phyloP scores from a whole-genome alignment of 495 filamentous ascomycete species.

The Xylaria cubensis region DNA sequence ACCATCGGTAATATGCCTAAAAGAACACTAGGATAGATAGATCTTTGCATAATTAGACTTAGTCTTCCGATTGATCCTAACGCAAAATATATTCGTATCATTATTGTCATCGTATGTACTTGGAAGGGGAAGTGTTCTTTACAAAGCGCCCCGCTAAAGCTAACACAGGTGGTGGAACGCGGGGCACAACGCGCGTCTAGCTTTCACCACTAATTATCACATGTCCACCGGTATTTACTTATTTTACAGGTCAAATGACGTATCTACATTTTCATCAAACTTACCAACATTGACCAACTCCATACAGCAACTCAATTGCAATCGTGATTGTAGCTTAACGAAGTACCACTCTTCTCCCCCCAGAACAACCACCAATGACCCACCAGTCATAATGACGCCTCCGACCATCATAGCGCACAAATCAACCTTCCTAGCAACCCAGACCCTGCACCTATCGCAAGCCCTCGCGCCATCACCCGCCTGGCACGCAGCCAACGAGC shows the following conservation, averaged over 20 bases:
- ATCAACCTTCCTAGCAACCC: constrained; percentile 65
- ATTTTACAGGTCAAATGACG: not conserved
- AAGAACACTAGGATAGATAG: too few relatives aligned
- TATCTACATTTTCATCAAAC: not conserved
- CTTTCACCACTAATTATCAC: not conserved
- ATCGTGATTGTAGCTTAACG: not conserved
- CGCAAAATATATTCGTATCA: too few relatives aligned
- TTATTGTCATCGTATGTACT: too few relatives aligned
- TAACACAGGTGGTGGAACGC: not conserved
- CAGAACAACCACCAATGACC: not conserved
- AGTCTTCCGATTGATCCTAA: too few relatives aligned
- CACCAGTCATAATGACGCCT: constrained; percentile 41
- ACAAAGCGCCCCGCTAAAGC: not conserved
- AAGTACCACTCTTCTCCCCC: not conserved
- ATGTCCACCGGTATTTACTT: too few relatives aligned
- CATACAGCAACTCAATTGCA: too few relatives aligned
- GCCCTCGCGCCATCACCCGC: constrained; percentile 61
- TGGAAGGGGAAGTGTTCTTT: too few relatives aligned
- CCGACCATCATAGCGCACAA: constrained; percentile 67
- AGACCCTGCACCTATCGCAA: constrained; percentile 67
- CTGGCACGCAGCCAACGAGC: constrained; percentile 61
- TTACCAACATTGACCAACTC: not conserved
- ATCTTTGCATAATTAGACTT: too few relatives aligned
- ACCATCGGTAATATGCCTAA: too few relatives aligned
- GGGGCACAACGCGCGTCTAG: not conserved